Conservation (phyloP, 139 green algal species). For the Ostreobium quekettii region DNA sequence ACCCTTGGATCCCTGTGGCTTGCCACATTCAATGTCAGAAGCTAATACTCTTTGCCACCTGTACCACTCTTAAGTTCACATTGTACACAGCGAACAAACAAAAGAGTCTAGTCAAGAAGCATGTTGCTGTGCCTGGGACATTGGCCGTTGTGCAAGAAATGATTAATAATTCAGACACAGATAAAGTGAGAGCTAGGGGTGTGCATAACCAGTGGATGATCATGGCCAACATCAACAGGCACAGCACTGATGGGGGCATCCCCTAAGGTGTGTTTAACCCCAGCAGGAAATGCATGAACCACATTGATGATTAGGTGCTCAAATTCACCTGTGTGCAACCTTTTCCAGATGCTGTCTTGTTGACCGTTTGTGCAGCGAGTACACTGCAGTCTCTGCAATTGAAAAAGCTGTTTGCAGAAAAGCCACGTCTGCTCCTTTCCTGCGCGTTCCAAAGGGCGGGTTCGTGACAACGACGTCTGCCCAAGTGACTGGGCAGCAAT, state of each 20-base stretch:
- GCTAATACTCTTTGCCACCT: background rate
- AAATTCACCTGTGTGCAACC: constrained; percentile 33
- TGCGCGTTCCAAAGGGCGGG: constrained; percentile 86
- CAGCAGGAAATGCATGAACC: background rate
- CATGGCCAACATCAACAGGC: background rate
- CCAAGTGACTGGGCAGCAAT: constrained; percentile 15
- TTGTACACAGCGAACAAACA: background rate
- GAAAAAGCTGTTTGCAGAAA: constrained; percentile 71
- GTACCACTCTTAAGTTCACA: background rate
- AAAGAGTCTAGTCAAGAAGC: background rate
- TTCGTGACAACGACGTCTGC: constrained; percentile 90
- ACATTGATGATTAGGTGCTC: background rate
- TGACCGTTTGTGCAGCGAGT: constrained; percentile 85
- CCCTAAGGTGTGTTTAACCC: background rate
- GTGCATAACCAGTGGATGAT: background rate
- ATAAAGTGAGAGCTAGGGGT: too few relatives aligned
- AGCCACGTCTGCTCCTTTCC: constrained; percentile 80
- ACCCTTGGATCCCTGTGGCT: background rate
- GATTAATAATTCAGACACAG: too few relatives aligned
- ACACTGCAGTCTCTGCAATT: constrained; percentile 49
- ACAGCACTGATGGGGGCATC: background rate
- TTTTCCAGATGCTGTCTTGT: constrained; percentile 69
- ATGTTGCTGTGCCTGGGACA: too few relatives aligned
- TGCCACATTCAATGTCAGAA: background rate
- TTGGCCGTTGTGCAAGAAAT: too few relatives aligned